Evolutionary conservation across 2,329 filamentous ascomycete species (phyloP).

Genomic region (Botrytis pseudocinerea): DNA sequence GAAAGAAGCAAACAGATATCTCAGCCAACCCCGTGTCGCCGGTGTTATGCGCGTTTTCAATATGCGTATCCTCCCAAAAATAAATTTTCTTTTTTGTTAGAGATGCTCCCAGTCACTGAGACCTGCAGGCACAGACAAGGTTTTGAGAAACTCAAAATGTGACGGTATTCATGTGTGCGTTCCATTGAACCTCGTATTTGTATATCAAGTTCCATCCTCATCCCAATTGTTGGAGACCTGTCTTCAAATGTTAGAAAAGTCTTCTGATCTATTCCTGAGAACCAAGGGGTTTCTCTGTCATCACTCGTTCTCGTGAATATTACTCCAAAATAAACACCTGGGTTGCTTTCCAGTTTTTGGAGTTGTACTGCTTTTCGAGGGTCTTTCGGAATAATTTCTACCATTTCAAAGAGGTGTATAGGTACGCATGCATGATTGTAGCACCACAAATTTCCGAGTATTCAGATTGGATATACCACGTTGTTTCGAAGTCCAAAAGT

Average conservation of each 20-base stretch:
- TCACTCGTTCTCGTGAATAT: conserved; percentile 10
- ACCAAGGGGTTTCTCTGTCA: not conserved
- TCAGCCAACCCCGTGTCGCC: conserved; percentile 2
- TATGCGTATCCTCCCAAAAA: conserved; percentile 11
- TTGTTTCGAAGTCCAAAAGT: not conserved
- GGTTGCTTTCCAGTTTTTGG: not conserved
- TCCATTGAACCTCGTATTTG: conserved; percentile 16
- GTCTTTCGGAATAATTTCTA: not conserved
- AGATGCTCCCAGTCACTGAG: not conserved
- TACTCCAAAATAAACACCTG: not conserved
- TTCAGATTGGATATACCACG: conserved; percentile 12
- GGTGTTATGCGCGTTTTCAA: not conserved
- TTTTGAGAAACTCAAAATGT: not conserved
- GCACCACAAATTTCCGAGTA: conserved; percentile 17
- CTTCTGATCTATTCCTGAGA: conserved; percentile 5
- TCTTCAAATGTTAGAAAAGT: not conserved
- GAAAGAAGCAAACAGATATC: conserved; percentile 19
- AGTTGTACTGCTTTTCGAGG: conserved; percentile 13
- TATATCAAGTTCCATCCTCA: not conserved
- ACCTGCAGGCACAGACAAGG: conserved; percentile 21
- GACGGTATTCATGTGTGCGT: conserved; percentile 9
- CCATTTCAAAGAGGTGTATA: not conserved
- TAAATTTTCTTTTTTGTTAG: conserved; percentile 8
- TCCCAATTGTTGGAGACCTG: not conserved
- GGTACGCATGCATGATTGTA: conserved; percentile 1